Conservation (phyloP, 495 filamentous ascomycete species). For the Penicillium antarcticum region DNA sequence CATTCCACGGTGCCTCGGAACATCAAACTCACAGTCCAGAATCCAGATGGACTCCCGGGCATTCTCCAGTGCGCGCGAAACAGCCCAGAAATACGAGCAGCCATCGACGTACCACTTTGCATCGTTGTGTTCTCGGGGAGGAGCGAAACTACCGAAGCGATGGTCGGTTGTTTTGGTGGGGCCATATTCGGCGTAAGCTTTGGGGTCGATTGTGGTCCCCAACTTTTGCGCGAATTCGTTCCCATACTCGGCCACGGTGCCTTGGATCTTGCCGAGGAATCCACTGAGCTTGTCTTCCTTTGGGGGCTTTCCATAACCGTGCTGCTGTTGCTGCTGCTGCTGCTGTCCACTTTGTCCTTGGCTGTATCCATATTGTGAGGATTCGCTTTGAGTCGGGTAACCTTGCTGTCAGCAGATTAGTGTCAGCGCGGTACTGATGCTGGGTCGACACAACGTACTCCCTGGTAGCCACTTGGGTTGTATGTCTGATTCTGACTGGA, state of each 20-base stretch:
- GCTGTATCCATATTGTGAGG: slow-evolving; percentile 12
- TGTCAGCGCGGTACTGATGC: background rate
- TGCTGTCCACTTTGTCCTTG: slow-evolving; percentile 15
- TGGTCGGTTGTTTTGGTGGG: slow-evolving; percentile 49
- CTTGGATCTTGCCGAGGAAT: slow-evolving; percentile 56
- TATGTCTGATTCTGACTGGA: slow-evolving; percentile 13
- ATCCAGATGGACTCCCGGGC: slow-evolving; percentile 88
- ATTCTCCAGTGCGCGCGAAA: slow-evolving; percentile 78
- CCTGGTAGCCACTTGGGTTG: slow-evolving; percentile 15
- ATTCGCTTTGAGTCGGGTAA: slow-evolving; percentile 15
- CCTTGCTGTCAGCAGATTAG: slow-evolving; percentile 5
- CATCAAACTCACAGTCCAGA: slow-evolving; percentile 50
- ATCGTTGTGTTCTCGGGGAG: slow-evolving; percentile 59
- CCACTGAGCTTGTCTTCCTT: slow-evolving; percentile 47
- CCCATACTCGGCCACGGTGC: slow-evolving; percentile 48
- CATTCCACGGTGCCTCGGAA: background rate
- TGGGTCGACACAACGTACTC: slow-evolving; percentile 1
- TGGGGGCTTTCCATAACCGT: slow-evolving; percentile 29
- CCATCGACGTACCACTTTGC: slow-evolving; percentile 95
- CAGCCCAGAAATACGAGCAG: slow-evolving; percentile 87
- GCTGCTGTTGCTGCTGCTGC: slow-evolving; percentile 17
- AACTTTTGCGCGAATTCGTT: slow-evolving; percentile 48
- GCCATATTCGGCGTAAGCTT: slow-evolving; percentile 48
- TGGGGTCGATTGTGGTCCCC: slow-evolving; percentile 47
- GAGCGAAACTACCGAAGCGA: slow-evolving; percentile 81